Evolutionary conservation across 306 rosid genomes (phyloP), one percentile per base, ranked within the genome.

Genomic region (Ormosia semicastrata): DNA sequence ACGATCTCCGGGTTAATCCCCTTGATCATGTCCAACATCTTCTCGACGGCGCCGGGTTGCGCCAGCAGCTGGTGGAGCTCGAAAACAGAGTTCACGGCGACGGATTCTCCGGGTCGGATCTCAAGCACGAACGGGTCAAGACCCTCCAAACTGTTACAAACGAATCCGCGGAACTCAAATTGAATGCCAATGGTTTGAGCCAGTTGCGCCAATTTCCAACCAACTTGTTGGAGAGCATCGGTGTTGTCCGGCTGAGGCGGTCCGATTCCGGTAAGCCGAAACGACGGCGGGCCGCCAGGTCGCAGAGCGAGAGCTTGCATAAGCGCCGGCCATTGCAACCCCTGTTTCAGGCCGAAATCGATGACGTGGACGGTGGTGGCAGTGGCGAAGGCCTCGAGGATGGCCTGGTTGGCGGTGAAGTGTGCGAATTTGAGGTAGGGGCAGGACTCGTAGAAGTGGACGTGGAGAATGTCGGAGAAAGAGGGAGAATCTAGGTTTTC

Each of bases 291-390:
- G 2, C 95, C 95, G 0, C 91, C 93, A 1, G 93, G 89, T 6
- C 91, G 81, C 5, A 87, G 53, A 2, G 95, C 95, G 0, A 91
- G 89, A 0, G 95, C 91, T 30, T 91, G 95, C 77, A 91, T 86
- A 3, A 91, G 71, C 50, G 95, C 90, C n/a, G 95, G 95, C 95
- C 95, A 91, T 79, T 91, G 95, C 87, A 89, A 84, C 52, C 95
- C 95, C 29, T 89, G 86, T 44, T 88, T 85, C 6, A 91, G 85
- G 2, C 90, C 92, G 64, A 91, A 89, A 79, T 91, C 95, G 14
- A 91, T 62, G 8, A 91, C 95, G 62, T 91, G 95, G 14, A 91
- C 90, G 17, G 85, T 82, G 11, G 10, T 39, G 0, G 88, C 78
- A 0, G 85, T 54, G 0, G 90, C 84, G 53, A 91, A 88, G 0